Evolutionary conservation across 2,329 filamentous ascomycete genomes (phyloP), one percentile per base, ranked within the genome.

Genomic region (Dothistroma septosporum): DNA sequence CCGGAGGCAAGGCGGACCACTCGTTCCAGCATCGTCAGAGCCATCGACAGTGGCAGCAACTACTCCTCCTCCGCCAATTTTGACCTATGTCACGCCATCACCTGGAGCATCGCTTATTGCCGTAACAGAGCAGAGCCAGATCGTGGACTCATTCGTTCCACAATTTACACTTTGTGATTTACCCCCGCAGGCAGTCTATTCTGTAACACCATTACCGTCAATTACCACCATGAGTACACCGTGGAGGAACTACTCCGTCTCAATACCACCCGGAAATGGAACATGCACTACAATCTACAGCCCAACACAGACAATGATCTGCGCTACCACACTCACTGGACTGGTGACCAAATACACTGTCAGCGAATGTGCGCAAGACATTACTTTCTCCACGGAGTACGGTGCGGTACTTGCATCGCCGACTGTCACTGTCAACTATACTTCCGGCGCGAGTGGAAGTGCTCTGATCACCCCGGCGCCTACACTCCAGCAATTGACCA

Each of bases 321-420:
- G 78, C 69, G 75, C 76, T 1, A 80, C 78, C 0, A 76, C 73
- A 0, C 69, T 80, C 32, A 77, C 71, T 1, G 76, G 74, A 0
- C 68, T 80, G 2, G 76, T 73, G 0, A 73, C 73, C 7, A 74
- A 73, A 49, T 72, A 78, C 59, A 75, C 75, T 0, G 71, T 80
- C 55, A 73, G 76, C 14, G 69, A 74, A 6, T 80, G 78, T 63
- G 69, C 70, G 24, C 77, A 80, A 58, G 72, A 79, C 21, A 71
- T 80, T 53, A 79, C 78, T 4, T 80, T 79, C 64, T 79, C 77
- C 1, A 79, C 73, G 54, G 73, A 78, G 50, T 76, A 74, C 53
- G 77, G 76, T n/a, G 77, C 74, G 65, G 71, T 71, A 1, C 63
- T 79, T n/a, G 73, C 73, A 6, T 75, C 72, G 4, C 74, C 76